Conservation (phyloP, 75 land plant genomes). For the Picea sitchensis region DNA sequence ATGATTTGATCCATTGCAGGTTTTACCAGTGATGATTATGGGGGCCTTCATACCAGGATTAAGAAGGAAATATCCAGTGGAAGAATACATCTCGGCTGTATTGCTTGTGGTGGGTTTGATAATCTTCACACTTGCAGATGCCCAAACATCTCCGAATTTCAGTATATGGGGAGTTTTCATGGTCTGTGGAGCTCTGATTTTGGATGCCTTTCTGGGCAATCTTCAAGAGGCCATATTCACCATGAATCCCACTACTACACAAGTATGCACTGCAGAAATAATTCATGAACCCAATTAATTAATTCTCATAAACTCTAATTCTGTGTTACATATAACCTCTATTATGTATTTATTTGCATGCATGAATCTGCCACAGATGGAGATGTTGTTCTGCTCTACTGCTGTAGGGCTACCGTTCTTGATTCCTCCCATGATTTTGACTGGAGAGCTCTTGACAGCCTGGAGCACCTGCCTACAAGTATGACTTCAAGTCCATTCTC, state of each 20-base stretch:
- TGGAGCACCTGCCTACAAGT: constrained; percentile 84
- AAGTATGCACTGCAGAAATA: constrained; percentile 33
- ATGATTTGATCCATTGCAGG: constrained; percentile 27
- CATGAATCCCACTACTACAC: constrained; percentile 87
- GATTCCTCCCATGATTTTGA: constrained; percentile 86
- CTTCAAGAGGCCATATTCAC: constrained; percentile 95
- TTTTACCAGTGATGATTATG: constrained; percentile 96
- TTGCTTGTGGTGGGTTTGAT: constrained; percentile 86
- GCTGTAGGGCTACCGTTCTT: constrained; percentile 82
- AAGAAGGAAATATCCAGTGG: constrained; percentile 74
- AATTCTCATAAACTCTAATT: too few relatives aligned
- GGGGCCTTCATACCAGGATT: constrained; percentile 98
- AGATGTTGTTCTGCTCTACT: constrained; percentile 97
- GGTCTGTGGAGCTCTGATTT: constrained; percentile 80
- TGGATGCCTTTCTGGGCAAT: constrained; percentile 97
- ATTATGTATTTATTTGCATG: too few relatives aligned
- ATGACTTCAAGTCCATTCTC: not conserved
- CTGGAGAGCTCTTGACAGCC: constrained; percentile 83
- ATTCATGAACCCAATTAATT: too few relatives aligned
- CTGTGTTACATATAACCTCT: too few relatives aligned
- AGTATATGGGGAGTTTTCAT: constrained; percentile 83
- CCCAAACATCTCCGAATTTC: constrained; percentile 90
- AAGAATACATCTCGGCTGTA: constrained; percentile 84
- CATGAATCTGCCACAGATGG: constrained; percentile 45
- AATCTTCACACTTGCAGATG: constrained; percentile 94